These are phyloP conservation scores for Penicillium expansum DNA, from an alignment of 2,329 filamentous ascomycete species.

Conservation along the genomic window DNA sequence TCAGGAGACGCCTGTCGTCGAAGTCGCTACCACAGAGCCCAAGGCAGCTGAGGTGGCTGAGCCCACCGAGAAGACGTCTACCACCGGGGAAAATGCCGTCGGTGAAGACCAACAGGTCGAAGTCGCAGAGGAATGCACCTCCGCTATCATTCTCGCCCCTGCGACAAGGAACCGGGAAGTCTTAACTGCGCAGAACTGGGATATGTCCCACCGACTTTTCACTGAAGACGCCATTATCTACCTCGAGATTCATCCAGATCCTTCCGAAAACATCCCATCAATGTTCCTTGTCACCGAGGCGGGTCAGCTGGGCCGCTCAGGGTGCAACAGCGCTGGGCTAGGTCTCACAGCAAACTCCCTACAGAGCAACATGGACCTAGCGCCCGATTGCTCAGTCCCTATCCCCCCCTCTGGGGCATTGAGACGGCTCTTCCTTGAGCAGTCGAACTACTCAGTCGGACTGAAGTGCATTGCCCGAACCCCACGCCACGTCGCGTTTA, in stretches of 20 bases:
- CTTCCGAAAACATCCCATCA: background rate
- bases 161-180: background rate
- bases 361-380: background rate
- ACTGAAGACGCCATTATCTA: background rate
- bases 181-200: background rate
- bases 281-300: background rate
- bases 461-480: background rate
- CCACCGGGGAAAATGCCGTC: background rate
- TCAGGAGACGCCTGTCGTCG: background rate
- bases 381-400: background rate
- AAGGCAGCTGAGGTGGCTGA: background rate
- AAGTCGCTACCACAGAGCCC: constrained; percentile 1
- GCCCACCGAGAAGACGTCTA: background rate
- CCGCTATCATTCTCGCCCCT: background rate
- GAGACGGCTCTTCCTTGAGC: background rate
- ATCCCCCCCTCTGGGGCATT: background rate
- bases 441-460: background rate
- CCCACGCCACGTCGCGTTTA: background rate
- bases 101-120: background rate
- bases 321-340: background rate
- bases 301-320: background rate
- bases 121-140: background rate
- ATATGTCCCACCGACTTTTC: background rate
- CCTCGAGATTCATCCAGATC: background rate
- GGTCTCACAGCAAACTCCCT: background rate